Base-by-base conservation (phyloP, 345 rosid genomes). In the Alliaria petiolata region DNA sequence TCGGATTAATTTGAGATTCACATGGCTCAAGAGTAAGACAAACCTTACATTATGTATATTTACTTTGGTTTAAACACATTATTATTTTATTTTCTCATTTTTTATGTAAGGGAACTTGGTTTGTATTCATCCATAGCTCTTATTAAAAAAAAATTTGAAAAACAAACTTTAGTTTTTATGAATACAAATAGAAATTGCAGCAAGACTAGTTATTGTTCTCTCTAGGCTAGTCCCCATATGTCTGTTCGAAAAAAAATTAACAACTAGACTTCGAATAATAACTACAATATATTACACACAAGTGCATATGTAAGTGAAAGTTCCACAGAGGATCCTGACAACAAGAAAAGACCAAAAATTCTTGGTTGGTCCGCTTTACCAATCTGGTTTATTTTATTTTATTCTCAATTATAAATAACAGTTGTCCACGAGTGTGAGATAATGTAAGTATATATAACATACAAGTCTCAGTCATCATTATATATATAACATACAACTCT, bases 321-420 rank as follows among this genome's bases (percentile, higher is more conserved):
- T 74, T 31, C 72, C 14, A 49, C 53, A 40, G 46, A 60, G 72
- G 46, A 74, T 65, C 54, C 61, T 57, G 78, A 58, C 78, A 74
- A 74, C 54, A 66, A 66, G 78, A 66, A 74, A 74, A 66, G 28
- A 60, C 67, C 78, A 74, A 74, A 65, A 20, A 57, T 39, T 49
- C 35, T 66, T 66, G 72, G 72, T 66, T 74, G 67, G 78, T 74
- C 72, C 46, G 67, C 72, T 74, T 58, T 74, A 73, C 46, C 62
- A 49, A 31, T 66, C 72, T 49, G 60, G 22, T 58, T 33, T 31
- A 39, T 11, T 49, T 10, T 40, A 49, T 58, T 58, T 10, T 50
- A 49, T 57, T 40, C 61, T 51, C 45, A 56, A 19, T 57, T 57
- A 57, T 46, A 74, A 66, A 15, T 28, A 26, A 30, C 53, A 74